Percentiles rank a stretch among this genome's conserved stretches.
Evolutionary conservation across 495 filamentous ascomycete genomes (phyloP).

Genomic region (Staphylotrichum tortipilum): DNA sequence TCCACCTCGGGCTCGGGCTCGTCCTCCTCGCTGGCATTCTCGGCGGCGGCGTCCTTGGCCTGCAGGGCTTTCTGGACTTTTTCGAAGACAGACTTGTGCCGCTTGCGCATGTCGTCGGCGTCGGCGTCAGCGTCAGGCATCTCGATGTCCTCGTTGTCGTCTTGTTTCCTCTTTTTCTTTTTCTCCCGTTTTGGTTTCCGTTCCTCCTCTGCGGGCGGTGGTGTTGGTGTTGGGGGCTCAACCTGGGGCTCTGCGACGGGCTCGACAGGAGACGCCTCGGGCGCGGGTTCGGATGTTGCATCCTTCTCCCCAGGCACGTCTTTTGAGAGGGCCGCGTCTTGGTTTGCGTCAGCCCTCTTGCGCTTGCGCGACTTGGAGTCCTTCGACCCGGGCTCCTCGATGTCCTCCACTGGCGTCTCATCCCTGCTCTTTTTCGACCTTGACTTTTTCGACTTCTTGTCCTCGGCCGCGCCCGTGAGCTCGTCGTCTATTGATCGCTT

Average conservation of each 20-base stretch:
- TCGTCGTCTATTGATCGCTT: conserved; percentile 9
- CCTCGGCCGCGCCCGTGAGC: neutral
- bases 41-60: conserved; percentile 13
- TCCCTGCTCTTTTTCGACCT: conserved; percentile 22
- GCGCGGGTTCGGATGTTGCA: neutral
- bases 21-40: conserved; percentile 17
- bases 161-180: conserved; percentile 29
- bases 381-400: neutral
- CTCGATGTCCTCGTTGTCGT: conserved; percentile 4
- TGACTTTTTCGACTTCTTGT: conserved; percentile 14
- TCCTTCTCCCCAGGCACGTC: conserved; percentile 2
- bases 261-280: neutral
- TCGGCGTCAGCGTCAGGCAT: conserved; percentile 11
- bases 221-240: neutral
- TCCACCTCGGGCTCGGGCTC: conserved; percentile 36
- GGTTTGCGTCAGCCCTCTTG: neutral
- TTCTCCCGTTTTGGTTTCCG: conserved; percentile 21
- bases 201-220: neutral
- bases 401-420: neutral
- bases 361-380: conserved; percentile 7
- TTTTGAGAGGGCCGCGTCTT: neutral
- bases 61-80: conserved; percentile 42
- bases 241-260: neutral
- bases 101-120: conserved; percentile 21
- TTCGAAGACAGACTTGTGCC: conserved; percentile 38